These are phyloP conservation scores for Sclerotinia spermophila DNA, from an alignment of 2,329 filamentous ascomycete species.

Conservation along the genomic window DNA sequence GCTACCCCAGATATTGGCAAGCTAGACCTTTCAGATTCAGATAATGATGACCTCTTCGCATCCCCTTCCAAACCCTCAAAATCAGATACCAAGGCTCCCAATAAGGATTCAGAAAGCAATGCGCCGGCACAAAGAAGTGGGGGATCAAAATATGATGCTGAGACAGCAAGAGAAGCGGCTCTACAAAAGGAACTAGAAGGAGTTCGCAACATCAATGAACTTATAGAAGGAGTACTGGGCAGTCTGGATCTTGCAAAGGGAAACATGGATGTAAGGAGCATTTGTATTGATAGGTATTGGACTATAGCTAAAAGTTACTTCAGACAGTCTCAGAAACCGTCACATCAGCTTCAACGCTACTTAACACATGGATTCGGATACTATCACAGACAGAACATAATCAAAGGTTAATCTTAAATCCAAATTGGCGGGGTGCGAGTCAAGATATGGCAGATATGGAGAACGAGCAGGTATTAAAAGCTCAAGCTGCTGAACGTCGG, in stretches of 20 bases:
- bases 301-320: conserved; percentile 22
- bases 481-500: conserved; percentile 72
- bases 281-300: not conserved
- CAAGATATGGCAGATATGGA: conserved; percentile 86
- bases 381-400: conserved; percentile 97
- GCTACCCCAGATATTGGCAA: conserved; percentile 49
- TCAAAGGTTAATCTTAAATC: conserved; percentile 84
- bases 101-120: conserved; percentile 30
- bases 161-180: conserved; percentile 67
- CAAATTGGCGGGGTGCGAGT: conserved; percentile 82
- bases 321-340: conserved; percentile 84
- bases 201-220: conserved; percentile 80
- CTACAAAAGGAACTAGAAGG: conserved; percentile 77
- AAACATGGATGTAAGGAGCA: conserved; percentile 66
- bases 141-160: conserved; percentile 55
- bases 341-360: conserved; percentile 77
- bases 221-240: conserved; percentile 74
- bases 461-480: conserved; percentile 68
- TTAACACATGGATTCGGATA: conserved; percentile 95
- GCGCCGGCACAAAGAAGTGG: conserved; percentile 36
- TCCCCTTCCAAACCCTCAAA: conserved; percentile 47
- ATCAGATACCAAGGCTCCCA: conserved; percentile 24
- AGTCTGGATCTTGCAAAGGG: conserved; percentile 68
- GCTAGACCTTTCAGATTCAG: conserved; percentile 51
- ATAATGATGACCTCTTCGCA: conserved; percentile 55